Base-by-base conservation (phyloP, 345 rosid genomes). In the Syzygium jambos region DNA sequence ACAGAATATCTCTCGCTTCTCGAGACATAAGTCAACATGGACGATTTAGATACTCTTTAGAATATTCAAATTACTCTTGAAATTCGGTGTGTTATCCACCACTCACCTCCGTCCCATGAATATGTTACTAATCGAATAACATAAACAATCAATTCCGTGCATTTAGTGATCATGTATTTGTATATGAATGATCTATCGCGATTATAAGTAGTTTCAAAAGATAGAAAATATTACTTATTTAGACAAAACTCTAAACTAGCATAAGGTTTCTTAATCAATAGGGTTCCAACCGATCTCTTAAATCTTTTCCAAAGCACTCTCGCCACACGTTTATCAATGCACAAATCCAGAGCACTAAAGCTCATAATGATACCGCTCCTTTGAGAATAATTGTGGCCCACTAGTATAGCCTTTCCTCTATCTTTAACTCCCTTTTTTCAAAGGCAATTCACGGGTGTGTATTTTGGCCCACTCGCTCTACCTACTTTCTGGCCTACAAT, bases 271-370 rank as follows among this genome's bases (percentile, higher is more conserved):
- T 73, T 1, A 73, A 34, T 21, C 14, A 19, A 38, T 34, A 34
- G 13, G 80, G 49, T 19, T 1, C 43, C 22, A 84, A 84, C 38
- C 57, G 85, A 84, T 7, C 52, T 65, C 78, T 53, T n/a, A 19
- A 84, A 84, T 52, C 51, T 84, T 84, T 53, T n/a, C 11, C 55
- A 52, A 29, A 84, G 85, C 56, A 84, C 85, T 84, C 52, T 84
- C 54, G 59, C 56, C 61, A 10, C 29, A 19, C 41, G 23, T 11
- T 55, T 25, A 85, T 19, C 46, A 59, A 25, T 43, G 86, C 86
- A 85, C 68, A 29, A 34, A 21, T 55, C 22, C 80, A 73, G 17
- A 73, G 46, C 49, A 19, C 25, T 34, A 73, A 73, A 73, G 80
- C 9, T 73, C 12, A 34, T 9, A 34, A 34, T 73, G 23, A 19